Evolutionary conservation across 2,329 filamentous ascomycete genomes (phyloP), one percentile per base, ranked within the genome.

Genomic region (Paramyrothecium roridum): DNA sequence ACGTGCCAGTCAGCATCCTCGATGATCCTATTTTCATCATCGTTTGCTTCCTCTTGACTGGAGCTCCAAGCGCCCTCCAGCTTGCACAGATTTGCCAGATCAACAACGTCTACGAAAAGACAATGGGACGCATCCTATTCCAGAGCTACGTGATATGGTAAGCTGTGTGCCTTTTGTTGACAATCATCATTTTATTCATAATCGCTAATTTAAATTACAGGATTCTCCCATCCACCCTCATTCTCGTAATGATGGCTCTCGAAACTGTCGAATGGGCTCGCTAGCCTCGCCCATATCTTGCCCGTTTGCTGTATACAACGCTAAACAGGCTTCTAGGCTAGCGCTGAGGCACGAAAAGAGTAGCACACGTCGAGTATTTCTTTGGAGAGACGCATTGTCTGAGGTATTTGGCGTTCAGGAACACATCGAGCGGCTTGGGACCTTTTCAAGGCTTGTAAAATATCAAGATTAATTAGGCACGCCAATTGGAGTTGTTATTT

Each of bases 1-100:
- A 88, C 67, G 84, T 96, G 23, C 91, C 91, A 3, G 83, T 99
- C 67, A 96, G 90, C 77, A 98, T 99, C 64, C 79, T 99, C 34
- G 95, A 96, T 69, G 95, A 99, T 68, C 95, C 95, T 11, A 99
- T 99, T 65, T 99, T 99, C 72, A 87, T 99, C 63, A 91, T 99
- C 63, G 95, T 99, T 37, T 97, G 93, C 75, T 99, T 98, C 81
- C 80, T 99, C 61, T 88, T 99, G 62, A 93, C 91, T 0, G 95
- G 95, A 37, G 95, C 95, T 3, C 95, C 95, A 7, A 96, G 89
- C 59, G 95, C 95, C 23, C 80, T 99, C 60, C 95, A 99, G 75
- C 78, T 99, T 67, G 93, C 95, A 8, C 95, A 99, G 76, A 99
- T 99, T 58, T 99, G 95, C 76, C 95, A 98, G 80, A 90, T 98